phyloP scores from a whole-genome alignment of 805 yeast species.

The Saccharomycopsis sp. region DNA sequence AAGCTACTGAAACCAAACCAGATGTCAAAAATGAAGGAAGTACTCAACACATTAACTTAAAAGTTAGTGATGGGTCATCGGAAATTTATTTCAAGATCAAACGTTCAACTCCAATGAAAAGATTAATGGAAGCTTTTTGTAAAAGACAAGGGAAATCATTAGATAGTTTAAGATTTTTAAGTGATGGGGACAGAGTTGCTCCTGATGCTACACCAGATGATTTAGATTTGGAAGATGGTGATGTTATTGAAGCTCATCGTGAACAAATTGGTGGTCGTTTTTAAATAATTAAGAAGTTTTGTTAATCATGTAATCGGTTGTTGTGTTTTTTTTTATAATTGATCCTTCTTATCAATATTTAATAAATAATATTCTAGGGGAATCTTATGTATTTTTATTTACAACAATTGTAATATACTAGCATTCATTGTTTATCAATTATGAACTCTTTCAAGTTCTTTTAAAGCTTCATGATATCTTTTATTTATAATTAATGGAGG shows the following conservation, averaged over 20 bases:
- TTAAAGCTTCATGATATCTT: too few relatives aligned
- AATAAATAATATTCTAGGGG: too few relatives aligned
- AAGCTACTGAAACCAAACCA: slow-evolving; percentile 14
- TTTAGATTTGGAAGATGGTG: slow-evolving; percentile 90
- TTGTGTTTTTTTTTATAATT: too few relatives aligned
- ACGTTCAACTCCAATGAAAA: slow-evolving; percentile 80
- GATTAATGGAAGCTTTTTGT: slow-evolving; percentile 96
- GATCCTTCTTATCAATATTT: too few relatives aligned
- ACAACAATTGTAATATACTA: too few relatives aligned
- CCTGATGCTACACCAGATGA: slow-evolving; percentile 89
- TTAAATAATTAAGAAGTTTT: too few relatives aligned
- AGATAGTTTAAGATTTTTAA: slow-evolving; percentile 74
- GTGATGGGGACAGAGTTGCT: slow-evolving; percentile 85
- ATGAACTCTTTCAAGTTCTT: too few relatives aligned
- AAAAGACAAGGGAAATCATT: slow-evolving; percentile 91
- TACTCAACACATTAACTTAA: slow-evolving; percentile 75
- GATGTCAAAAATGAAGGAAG: slow-evolving; percentile 41
- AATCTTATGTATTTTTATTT: too few relatives aligned
- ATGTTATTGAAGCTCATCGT: slow-evolving; percentile 92
- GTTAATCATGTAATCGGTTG: too few relatives aligned
- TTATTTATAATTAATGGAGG: too few relatives aligned
- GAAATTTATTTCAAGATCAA: slow-evolving; percentile 95
- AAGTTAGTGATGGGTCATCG: slow-evolving; percentile 87
- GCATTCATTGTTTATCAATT: too few relatives aligned
- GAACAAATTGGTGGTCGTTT: slow-evolving; percentile 73